Evolutionary conservation across 2,329 filamentous ascomycete genomes (phyloP).

Genomic region (Fusarium sp.): DNA sequence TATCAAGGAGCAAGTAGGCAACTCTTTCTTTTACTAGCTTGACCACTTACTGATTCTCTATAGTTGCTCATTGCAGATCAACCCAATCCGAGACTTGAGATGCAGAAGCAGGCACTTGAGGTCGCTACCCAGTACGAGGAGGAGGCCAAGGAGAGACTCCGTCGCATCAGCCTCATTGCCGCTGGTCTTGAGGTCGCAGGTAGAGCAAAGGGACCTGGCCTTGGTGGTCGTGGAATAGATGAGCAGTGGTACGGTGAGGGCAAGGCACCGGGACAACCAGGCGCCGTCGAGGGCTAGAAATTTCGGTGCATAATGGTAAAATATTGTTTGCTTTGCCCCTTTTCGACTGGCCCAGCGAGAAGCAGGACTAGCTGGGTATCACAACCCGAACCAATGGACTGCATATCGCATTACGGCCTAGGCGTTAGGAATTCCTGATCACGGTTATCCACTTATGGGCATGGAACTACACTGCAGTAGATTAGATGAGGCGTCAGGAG

Average conservation of each 20-base stretch:
- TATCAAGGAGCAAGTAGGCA: constrained; percentile 73
- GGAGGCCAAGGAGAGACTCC: constrained; percentile 77
- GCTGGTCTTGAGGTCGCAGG: constrained; percentile 74
- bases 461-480: constrained; percentile 18
- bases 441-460: constrained; percentile 29
- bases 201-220: constrained; percentile 29
- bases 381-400: constrained; percentile 16
- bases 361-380: not conserved
- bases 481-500: constrained; percentile 31
- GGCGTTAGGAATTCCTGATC: constrained; percentile 39
- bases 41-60: constrained; percentile 7
- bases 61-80: constrained; percentile 77
- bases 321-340: not conserved
- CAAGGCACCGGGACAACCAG: constrained; percentile 2
- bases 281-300: constrained; percentile 19
- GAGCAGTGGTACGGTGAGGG: constrained; percentile 49
- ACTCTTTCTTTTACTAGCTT: constrained; percentile 1
- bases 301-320: not conserved
- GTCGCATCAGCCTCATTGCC: constrained; percentile 77
- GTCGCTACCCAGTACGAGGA: constrained; percentile 76
- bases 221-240: constrained; percentile 29
- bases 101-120: constrained; percentile 75
- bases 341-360: not conserved
- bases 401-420: constrained; percentile 21
- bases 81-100: constrained; percentile 69